Evolutionary conservation across 2,329 filamentous ascomycete species (phyloP).

Genomic region (Podosphaera xanthii): DNA sequence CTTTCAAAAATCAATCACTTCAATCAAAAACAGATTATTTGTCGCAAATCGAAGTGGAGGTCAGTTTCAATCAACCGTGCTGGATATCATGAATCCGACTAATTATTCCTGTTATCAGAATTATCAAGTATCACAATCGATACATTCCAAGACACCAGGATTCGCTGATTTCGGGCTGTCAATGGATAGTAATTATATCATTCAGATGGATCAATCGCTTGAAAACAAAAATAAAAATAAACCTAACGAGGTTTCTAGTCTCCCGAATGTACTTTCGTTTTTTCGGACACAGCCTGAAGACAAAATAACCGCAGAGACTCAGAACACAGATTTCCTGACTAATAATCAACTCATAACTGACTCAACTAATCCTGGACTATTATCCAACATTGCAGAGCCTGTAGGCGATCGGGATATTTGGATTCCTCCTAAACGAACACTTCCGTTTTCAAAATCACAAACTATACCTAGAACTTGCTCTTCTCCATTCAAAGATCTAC

Average conservation of each 20-base stretch:
- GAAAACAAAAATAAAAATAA: not conserved
- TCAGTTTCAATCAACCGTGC: constrained; percentile 2
- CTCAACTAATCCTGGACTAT: constrained; percentile 1
- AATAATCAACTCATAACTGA: not conserved
- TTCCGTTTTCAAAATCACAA: constrained; percentile 11
- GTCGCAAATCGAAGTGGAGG: constrained; percentile 7
- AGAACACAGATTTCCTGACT: not conserved
- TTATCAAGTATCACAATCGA: not conserved
- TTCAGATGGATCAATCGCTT: not conserved
- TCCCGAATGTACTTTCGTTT: not conserved
- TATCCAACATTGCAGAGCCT: constrained; percentile 4
- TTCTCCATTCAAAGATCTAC: constrained; percentile 5
- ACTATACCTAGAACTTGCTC: not conserved
- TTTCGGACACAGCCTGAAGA: not conserved
- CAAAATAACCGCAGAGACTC: not conserved
- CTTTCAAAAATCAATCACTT: not conserved
- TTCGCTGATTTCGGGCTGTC: not conserved
- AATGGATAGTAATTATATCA: not conserved
- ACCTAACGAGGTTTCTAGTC: not conserved
- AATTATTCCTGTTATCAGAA: not conserved
- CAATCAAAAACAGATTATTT: constrained; percentile 3
- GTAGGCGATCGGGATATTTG: constrained; percentile 1
- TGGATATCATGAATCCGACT: too few species aligned
- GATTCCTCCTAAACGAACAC: constrained; percentile 11
- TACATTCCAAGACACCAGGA: not conserved